Base-by-base conservation (phyloP, 2,329 filamentous ascomycete species). In the Zymoseptoria brevis region DNA sequence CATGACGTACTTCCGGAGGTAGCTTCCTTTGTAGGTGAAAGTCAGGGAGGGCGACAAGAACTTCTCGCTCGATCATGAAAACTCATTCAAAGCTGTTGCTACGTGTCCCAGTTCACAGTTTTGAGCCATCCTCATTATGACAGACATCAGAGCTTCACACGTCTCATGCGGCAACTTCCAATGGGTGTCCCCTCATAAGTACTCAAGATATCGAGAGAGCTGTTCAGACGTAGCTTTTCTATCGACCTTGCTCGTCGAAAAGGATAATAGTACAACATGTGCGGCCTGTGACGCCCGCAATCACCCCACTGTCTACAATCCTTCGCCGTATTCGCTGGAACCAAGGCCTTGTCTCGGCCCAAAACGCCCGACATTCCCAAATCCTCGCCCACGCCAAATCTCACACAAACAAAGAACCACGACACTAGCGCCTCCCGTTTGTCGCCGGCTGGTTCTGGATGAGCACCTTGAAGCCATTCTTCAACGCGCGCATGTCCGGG, bases 381-480 rank as follows among this genome's bases (percentile, higher is more conserved):
- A 45, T 45, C 35, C 35, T 45, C 16, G 26, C 26, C 52, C 16
- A 35, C 52, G 52, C 26, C 13, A 53, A 19, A 16, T 45, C 35
- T 45, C 35, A 45, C 35, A 45, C 13, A 45, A 45, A 45, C 11
- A 45, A 16, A 45, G 13, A 45, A 6, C 35, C 35, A 45, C 54
- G 41, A 13, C 45, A 24, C 41, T 60, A 64, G 19, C 62, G 60
- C 41, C 64, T 57, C 19, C 61, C 64, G 48, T 65, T 64, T 50
- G 64, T 30, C 56, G 60, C 57, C 11, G 66, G 59, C 60, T 67
- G 65, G 63, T 71, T 64, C n/a, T 62, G 57, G 72, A 91, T 91
- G 57, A 92, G 80, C 70, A 93, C 75, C 81, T 97, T 97, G 81
- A 97, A 97, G 5, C 93, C 94, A 76, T 99, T 99, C 80, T 93